A percentile compares a stretch with the other conserved stretches of the same genome.
phyloP scores from a whole-genome alignment of 352 stramenopile species.

The Phytopythium litorale region DNA sequence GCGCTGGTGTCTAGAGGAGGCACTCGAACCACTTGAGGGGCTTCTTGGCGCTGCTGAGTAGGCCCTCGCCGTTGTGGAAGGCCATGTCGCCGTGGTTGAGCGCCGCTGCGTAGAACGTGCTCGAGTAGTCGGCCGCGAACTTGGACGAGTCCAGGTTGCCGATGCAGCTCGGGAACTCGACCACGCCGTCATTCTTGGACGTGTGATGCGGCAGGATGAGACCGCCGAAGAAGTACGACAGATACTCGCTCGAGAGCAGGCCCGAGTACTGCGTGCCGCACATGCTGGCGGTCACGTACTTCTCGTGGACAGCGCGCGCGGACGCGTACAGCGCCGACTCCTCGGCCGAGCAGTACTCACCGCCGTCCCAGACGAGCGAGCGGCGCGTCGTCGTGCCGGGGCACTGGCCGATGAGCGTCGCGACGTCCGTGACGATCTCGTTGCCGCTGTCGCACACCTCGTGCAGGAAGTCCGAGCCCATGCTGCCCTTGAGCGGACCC shows the following conservation, averaged over 20 bases:
- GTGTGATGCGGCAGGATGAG: slow-evolving; percentile 40
- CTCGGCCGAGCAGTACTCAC: slow-evolving; percentile 18
- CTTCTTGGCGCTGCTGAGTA: slow-evolving; percentile 46
- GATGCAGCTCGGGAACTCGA: slow-evolving; percentile 58
- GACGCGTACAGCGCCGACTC: slow-evolving; percentile 25
- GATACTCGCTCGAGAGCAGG: slow-evolving; percentile 34
- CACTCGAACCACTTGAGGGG: slow-evolving; percentile 65
- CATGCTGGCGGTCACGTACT: slow-evolving; percentile 33
- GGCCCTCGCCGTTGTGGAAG: slow-evolving; percentile 53
- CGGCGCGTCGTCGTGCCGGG: slow-evolving; percentile 24
- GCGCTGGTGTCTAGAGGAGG: slow-evolving; percentile 15
- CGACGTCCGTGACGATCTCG: slow-evolving; percentile 18
- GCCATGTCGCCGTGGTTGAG: slow-evolving; percentile 57
- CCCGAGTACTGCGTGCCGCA: slow-evolving; percentile 37
- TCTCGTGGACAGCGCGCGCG: slow-evolving; percentile 24
- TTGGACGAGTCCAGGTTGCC: slow-evolving; percentile 25
- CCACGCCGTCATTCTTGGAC: slow-evolving; percentile 50
- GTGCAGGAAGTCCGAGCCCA: slow-evolving; percentile 40
- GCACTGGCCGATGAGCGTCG: slow-evolving; percentile 34
- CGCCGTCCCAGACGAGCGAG: slow-evolving; percentile 38
- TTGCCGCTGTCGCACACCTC: slow-evolving; percentile 25
- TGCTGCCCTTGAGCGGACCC: slow-evolving; percentile 42
- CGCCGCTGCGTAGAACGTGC: slow-evolving; percentile 45
- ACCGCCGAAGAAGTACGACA: slow-evolving; percentile 23
- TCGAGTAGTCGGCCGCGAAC: slow-evolving; percentile 32